These are phyloP conservation scores for Geotrichum klebahnii DNA, from an alignment of 1,139 yeast genomes.

Conservation along the genomic window DNA sequence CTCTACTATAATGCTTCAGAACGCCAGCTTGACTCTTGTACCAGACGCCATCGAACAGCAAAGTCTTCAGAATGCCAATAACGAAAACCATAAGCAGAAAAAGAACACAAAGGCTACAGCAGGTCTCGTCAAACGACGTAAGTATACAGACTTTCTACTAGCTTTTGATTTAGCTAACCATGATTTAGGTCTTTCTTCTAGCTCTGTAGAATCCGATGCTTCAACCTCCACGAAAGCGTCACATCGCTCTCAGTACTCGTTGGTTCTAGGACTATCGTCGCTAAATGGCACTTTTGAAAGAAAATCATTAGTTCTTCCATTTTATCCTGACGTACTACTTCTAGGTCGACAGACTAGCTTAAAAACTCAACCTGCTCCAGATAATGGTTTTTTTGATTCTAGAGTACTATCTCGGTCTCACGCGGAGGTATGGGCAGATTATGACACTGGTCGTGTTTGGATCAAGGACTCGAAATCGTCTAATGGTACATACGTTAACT, in stretches of 20 bases:
- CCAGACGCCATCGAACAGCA: neutral
- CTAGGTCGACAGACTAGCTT: slow-evolving; percentile 83
- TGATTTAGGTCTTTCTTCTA: neutral
- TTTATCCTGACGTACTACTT: slow-evolving; percentile 75
- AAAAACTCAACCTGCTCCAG: slow-evolving; percentile 66
- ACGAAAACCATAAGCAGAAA: neutral
- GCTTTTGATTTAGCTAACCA: neutral
- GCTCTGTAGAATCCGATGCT: slow-evolving; percentile 1
- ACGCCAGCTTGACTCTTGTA: neutral
- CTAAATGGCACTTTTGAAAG: slow-evolving; percentile 78
- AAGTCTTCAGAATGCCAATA: slow-evolving; percentile 2
- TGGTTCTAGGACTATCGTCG: slow-evolving; percentile 64
- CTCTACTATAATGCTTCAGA: slow-evolving; percentile 4
- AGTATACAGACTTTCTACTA: neutral
- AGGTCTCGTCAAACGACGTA: slow-evolving; percentile 8
- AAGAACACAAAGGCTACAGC: slow-evolving; percentile 7
- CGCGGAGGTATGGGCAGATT: slow-evolving; percentile 80
- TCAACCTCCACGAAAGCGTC: slow-evolving; percentile 13
- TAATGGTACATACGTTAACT: slow-evolving; percentile 91
- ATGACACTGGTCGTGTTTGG: slow-evolving; percentile 62
- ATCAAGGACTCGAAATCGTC: slow-evolving; percentile 84
- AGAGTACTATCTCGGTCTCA: slow-evolving; percentile 89
- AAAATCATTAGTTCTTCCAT: slow-evolving; percentile 75
- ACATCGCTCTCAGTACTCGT: slow-evolving; percentile 37
- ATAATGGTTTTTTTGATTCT: slow-evolving; percentile 92